phyloP scores from a whole-genome alignment of 2,329 filamentous ascomycete species.

The Diaporthe velutina region DNA sequence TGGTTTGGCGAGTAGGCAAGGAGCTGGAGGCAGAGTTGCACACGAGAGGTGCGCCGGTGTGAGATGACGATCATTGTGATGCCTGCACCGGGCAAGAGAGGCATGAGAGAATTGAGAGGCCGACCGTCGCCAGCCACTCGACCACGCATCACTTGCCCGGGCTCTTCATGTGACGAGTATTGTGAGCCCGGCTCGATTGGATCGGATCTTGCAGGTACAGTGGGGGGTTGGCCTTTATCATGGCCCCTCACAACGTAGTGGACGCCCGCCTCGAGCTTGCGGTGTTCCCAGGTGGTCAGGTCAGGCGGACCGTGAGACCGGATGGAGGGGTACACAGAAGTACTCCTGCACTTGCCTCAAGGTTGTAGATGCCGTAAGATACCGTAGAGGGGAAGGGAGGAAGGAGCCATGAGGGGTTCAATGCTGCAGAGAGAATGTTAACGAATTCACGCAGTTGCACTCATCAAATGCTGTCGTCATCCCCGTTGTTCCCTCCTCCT shows the following conservation, averaged over 20 bases:
- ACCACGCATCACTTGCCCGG: constrained; percentile 6
- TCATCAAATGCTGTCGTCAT: not conserved
- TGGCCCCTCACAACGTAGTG: not conserved
- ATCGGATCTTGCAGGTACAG: constrained; percentile 6
- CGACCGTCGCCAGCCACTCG: not conserved
- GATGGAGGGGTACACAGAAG: not conserved
- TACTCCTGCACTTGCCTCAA: not conserved
- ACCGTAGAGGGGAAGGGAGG: not conserved
- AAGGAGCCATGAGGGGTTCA: not conserved
- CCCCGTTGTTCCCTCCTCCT: not conserved
- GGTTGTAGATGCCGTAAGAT: not conserved
- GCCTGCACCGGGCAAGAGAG: not conserved
- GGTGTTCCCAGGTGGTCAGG: constrained; percentile 2
- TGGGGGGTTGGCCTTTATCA: not conserved
- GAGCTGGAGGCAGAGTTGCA: not conserved
- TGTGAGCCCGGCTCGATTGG: constrained; percentile 18
- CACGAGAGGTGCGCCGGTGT: not conserved
- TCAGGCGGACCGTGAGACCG: constrained; percentile 28
- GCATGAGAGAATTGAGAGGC: not conserved
- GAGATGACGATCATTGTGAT: not conserved
- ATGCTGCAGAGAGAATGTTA: not conserved
- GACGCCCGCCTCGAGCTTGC: not conserved
- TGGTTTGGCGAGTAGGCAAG: not conserved
- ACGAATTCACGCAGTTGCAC: not conserved
- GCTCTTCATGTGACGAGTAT: constrained; percentile 5